A percentile compares a stretch with the other conserved stretches of the same genome.
Evolutionary conservation across 257 asterid genomes (phyloP).

Genomic region (Penstemon eatonii): DNA sequence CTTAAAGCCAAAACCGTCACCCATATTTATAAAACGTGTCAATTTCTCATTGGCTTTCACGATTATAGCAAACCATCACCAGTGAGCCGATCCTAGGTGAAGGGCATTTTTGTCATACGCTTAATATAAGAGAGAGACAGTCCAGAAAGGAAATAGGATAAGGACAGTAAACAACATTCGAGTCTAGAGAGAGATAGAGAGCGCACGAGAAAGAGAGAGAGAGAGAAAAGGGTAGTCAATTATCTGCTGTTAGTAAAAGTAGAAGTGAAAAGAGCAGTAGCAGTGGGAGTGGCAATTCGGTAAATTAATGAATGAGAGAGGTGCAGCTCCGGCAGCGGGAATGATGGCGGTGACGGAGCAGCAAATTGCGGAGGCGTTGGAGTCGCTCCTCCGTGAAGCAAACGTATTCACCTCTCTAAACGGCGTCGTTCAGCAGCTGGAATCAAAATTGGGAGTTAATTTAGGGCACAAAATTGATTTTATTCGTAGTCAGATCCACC

Average conservation of each 20-base stretch:
- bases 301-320: slow-evolving; percentile 39
- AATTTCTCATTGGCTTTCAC: slow-evolving; percentile 1
- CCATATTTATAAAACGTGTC: slow-evolving; percentile 4
- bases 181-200: slow-evolving; percentile 14
- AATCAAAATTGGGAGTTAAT: slow-evolving; percentile 54
- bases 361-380: slow-evolving; percentile 62
- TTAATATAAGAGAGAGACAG: neutral
- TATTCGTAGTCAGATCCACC: slow-evolving; percentile 62
- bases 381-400: slow-evolving; percentile 49
- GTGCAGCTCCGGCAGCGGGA: slow-evolving; percentile 35
- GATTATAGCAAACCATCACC: neutral
- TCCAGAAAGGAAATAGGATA: neutral
- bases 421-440: slow-evolving; percentile 72
- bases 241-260: neutral
- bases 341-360: slow-evolving; percentile 53
- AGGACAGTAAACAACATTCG: neutral
- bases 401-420: slow-evolving; percentile 38
- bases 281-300: neutral
- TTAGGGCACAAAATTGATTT: slow-evolving; percentile 61
- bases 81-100: slow-evolving; percentile 16
- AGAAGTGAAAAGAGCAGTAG: neutral
- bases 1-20: neutral
- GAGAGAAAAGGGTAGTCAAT: slow-evolving; percentile 1
- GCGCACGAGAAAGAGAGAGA: neutral
- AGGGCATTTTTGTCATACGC: slow-evolving; percentile 24